phyloP scores from a whole-genome alignment of 768 basidiomycete species.

The Trametes cingulata region DNA sequence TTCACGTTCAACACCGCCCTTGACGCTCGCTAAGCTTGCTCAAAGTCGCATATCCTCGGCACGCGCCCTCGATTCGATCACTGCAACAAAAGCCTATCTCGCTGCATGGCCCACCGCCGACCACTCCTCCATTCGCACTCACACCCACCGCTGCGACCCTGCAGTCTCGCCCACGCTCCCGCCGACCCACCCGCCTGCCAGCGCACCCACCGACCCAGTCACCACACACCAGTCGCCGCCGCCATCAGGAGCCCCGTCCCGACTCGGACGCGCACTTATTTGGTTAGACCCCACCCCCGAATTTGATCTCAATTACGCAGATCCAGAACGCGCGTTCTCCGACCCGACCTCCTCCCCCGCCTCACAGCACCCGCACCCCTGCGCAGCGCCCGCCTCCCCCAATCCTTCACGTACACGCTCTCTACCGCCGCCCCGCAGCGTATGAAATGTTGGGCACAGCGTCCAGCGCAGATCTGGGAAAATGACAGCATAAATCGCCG shows the following conservation, averaged over 20 bases:
- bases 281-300: conserved; percentile 14
- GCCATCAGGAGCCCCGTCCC: conserved; percentile 4
- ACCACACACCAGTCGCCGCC: conserved; percentile 5
- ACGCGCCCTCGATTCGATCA: conserved; percentile 9
- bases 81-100: conserved; percentile 21
- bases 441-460: conserved; percentile 11
- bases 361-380: background rate
- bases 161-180: background rate
- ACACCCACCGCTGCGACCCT: background rate
- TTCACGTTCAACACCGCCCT: conserved; percentile 12
- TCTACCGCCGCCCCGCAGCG: background rate
- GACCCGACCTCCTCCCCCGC: conserved; percentile 2
- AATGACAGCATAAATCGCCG: conserved; percentile 10
- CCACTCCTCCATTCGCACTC: background rate
- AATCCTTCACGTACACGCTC: background rate
- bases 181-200: background rate
- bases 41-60: conserved; percentile 19
- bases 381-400: background rate
- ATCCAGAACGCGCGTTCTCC: conserved; percentile 16
- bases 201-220: conserved; percentile 13
- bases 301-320: conserved; percentile 23
- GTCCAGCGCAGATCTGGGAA: conserved; percentile 13
- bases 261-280: conserved; percentile 6
- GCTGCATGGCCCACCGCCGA: background rate
- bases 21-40: conserved; percentile 4